Base-by-base conservation (phyloP, 371 early-diverging fungal species). In the Mucor indicus region DNA sequence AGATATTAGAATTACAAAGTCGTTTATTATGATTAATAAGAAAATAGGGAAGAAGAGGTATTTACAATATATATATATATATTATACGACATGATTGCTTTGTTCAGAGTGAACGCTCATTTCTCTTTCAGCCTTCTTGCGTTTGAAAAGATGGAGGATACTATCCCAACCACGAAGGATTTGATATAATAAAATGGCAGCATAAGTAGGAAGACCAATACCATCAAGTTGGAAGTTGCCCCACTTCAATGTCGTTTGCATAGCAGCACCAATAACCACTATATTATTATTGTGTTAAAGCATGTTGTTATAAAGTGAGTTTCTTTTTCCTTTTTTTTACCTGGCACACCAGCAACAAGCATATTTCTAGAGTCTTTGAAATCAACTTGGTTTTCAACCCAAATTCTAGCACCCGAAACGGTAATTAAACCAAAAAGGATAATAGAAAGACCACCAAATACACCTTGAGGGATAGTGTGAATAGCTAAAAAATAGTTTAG, bases 331-430 rank as follows among this genome's bases (percentile, higher is more conserved):
- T 17, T 36, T 1, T 15, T 5, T 23, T 25, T 53, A 52, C 60
- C 54, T 9, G 72, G 67, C 25, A 78, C 50, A 59, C 80, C 79
- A 15, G 75, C 79, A 7, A 75, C 70, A 27, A 75, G 58, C 58
- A 81, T 56, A 36, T 81, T 81, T 19, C 77, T 62, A 2, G 77
- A 52, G 45, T 76, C 72, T 24, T 62, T 64, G 25, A 81, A 81
- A 38, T 81, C 77, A 5, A 81, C 73, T 27, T 62, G 38, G 35
- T 75, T 69, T 27, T 77, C 70, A 12, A 77, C 77, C 81, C 81
- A 81, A 24, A 81, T 80, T 45, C 83, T 62, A 30, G 79, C 77
- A 12, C 83, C 83, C n/a, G 79, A 71, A 2, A 80, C 64, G 4
- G 79, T 70, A 46, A 83, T 79, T 15, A 80, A 44, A 4, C 79